Evolutionary conservation across 768 basidiomycete genomes (phyloP), one percentile per base, ranked within the genome.

Genomic region (Asterophora lycoperdoides): DNA sequence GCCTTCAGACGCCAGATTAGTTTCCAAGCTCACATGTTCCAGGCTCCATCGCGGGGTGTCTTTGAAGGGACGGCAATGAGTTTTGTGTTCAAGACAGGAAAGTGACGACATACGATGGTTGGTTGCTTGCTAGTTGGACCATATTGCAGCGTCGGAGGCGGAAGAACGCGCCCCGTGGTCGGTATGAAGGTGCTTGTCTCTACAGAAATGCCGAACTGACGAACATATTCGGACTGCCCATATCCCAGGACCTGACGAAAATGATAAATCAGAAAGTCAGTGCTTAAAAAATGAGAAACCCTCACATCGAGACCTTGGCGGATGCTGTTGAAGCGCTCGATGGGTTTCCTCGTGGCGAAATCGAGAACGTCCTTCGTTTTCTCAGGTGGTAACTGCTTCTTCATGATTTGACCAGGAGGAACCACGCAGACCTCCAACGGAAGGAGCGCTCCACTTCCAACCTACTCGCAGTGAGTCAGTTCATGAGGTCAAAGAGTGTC

Each of bases 171-270:
- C 0, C 80, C 86, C 8, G 72, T 55, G 28, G 86, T 67, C 4
- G 59, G 62, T 20, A 87, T 65, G 0, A 83, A 79, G 0, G 63
- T 60, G 8, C 70, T 58, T 5, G 68, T 63, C 29, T 77, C 66
- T 11, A 91, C 79, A 0, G 63, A 43, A 76, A 91, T 75, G 8
- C 86, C 86, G 52, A 91, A 91, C 52, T 78, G 70, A 14, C 76
- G 73, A 39, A 89, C 76, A 48, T 88, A 89, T 47, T 86, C 77
- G 0, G 84, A 87, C 57, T 84, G 81, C 0, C 83, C 83, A 52
- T 85, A 86, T 38, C 75, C 69, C 33, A 86, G 70, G 13, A 79
- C 70, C 79, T 46, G 10, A 37, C 20, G 14, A 14, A 40, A 8
- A 26, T 15, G 29, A 32, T 0, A 9, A 45, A 17, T 8, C 15